Conservation (phyloP, 2,329 filamentous ascomycete species). For the Fusarium burgessii region DNA sequence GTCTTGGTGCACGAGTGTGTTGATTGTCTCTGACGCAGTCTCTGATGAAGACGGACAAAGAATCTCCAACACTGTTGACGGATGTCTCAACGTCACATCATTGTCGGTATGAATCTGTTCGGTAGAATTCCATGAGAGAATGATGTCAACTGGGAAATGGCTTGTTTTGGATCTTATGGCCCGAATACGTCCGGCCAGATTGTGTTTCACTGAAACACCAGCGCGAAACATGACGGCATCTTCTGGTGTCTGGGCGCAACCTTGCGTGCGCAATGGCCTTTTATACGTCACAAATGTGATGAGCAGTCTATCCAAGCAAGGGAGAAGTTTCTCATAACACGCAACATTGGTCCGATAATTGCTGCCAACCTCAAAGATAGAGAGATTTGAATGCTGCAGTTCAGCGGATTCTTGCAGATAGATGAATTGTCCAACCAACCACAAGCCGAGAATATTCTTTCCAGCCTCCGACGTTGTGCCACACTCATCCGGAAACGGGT, state of each 20-base stretch:
- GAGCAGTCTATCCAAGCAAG: constrained; percentile 18
- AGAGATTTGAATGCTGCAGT: constrained; percentile 2
- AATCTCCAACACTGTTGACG: constrained; percentile 6
- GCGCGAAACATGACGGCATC: constrained; percentile 43
- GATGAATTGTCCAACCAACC: constrained; percentile 32
- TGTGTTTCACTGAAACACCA: constrained; percentile 36
- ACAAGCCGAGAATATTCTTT: constrained; percentile 19
- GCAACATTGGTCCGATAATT: background rate
- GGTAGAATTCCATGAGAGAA: constrained; percentile 4
- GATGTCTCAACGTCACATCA: constrained; percentile 14
- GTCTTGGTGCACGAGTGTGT: constrained; percentile 24
- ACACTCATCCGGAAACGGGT: constrained; percentile 21
- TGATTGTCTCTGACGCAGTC: constrained; percentile 15
- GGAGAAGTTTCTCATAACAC: constrained; percentile 16
- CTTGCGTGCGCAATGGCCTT: constrained; percentile 6
- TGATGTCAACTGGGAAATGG: constrained; percentile 25
- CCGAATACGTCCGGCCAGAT: constrained; percentile 11
- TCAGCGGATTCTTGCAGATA: constrained; percentile 8
- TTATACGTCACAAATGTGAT: constrained; percentile 34
- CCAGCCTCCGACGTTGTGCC: constrained; percentile 22
- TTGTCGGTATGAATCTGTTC: background rate
- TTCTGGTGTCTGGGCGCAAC: constrained; percentile 2
- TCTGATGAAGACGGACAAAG: constrained; percentile 4
- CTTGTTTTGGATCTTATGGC: constrained; percentile 14
- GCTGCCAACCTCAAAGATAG: background rate